phyloP scores from a whole-genome alignment of 768 basidiomycete genomes.

The Termitomyces sp. region DNA sequence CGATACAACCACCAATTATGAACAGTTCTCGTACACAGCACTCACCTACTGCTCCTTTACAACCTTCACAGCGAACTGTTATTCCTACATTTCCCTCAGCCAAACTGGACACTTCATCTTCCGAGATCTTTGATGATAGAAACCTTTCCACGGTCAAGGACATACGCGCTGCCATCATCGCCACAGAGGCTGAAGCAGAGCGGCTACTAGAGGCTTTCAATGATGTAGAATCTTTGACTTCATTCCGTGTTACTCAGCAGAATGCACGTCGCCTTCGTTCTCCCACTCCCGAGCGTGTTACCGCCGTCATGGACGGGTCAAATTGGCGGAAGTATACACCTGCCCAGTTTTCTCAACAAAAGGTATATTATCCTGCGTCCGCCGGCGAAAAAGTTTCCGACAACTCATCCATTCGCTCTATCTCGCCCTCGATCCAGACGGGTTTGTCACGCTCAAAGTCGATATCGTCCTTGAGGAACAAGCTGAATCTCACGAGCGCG shows the following conservation, averaged over 20 bases:
- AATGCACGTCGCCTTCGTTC: slow-evolving; percentile 29
- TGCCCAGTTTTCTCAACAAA: slow-evolving; percentile 12
- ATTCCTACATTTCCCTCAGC: slow-evolving; percentile 18
- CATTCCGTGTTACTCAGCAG: slow-evolving; percentile 41
- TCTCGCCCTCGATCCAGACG: slow-evolving; percentile 34
- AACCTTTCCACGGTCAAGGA: slow-evolving; percentile 46
- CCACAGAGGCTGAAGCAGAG: slow-evolving; percentile 58
- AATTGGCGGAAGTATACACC: slow-evolving; percentile 28
- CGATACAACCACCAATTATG: slow-evolving; percentile 7
- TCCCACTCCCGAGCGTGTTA: slow-evolving; percentile 22
- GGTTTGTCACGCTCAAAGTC: slow-evolving; percentile 38
- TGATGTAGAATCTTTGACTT: slow-evolving; percentile 53
- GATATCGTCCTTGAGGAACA: slow-evolving; percentile 23
- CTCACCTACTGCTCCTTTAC: slow-evolving; percentile 7
- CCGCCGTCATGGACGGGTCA: slow-evolving; percentile 24
- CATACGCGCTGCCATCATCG: slow-evolving; percentile 54
- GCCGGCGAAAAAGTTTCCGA: slow-evolving; percentile 25
- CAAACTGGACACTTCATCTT: slow-evolving; percentile 17
- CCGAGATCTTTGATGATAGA: slow-evolving; percentile 47
- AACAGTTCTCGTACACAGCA: slow-evolving; percentile 9
- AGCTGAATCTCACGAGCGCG: slow-evolving; percentile 20
- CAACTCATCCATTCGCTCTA: slow-evolving; percentile 36
- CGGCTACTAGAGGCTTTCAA: slow-evolving; percentile 65
- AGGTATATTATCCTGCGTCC: slow-evolving; percentile 7
- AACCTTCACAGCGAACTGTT: slow-evolving; percentile 8